phyloP scores from a whole-genome alignment of 2,329 filamentous ascomycete genomes.

The Cercospora berteroae region DNA sequence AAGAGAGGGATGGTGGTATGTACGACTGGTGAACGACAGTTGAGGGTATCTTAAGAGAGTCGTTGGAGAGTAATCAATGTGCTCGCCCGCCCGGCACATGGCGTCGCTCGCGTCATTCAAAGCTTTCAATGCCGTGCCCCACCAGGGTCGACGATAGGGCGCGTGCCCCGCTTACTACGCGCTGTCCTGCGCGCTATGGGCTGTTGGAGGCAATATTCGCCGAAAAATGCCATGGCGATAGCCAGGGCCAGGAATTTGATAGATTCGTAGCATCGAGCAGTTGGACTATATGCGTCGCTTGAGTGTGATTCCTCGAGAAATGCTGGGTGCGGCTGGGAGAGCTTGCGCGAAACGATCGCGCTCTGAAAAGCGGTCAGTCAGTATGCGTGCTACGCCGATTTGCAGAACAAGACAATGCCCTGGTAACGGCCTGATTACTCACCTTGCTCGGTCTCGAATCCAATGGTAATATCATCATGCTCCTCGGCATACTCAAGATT shows the following conservation, averaged over 20 bases:
- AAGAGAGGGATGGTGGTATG: neutral
- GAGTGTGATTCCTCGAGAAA: slow-evolving; percentile 44
- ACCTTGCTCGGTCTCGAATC: slow-evolving; percentile 70
- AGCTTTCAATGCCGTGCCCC: neutral
- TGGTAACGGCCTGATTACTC: slow-evolving; percentile 17
- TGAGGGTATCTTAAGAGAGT: neutral
- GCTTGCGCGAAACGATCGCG: slow-evolving; percentile 48
- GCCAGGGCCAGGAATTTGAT: neutral
- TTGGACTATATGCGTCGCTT: slow-evolving; percentile 37
- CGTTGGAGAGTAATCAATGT: neutral
- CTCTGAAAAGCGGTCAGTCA: slow-evolving; percentile 38
- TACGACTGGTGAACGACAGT: neutral
- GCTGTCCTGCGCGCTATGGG: neutral
- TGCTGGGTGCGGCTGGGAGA: slow-evolving; percentile 45
- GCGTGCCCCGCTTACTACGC: neutral
- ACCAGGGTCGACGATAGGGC: neutral
- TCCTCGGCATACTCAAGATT: slow-evolving; percentile 86
- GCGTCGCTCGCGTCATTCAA: neutral
- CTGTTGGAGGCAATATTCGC: neutral
- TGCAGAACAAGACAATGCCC: neutral
- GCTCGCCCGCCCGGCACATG: neutral
- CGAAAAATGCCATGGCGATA: neutral
- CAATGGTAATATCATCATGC: slow-evolving; percentile 84
- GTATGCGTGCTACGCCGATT: neutral
- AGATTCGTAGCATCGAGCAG: neutral